Conservation (phyloP, 306 rosid genomes). For the Luffa aegyptiaca region DNA sequence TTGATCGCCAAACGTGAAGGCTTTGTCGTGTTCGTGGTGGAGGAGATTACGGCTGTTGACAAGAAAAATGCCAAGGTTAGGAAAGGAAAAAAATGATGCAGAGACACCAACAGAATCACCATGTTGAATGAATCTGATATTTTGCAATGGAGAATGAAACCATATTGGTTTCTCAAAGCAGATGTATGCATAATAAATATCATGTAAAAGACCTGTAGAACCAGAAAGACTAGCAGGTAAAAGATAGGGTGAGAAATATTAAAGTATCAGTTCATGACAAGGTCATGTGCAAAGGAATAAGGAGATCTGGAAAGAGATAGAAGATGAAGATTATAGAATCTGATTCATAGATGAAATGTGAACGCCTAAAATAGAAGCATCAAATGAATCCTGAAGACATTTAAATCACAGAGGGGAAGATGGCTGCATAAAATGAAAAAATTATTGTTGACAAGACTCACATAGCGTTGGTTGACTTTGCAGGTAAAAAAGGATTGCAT, state of each 20-base stretch:
- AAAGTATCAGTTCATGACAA: background rate
- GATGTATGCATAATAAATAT: background rate
- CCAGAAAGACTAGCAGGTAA: slow-evolving; percentile 9
- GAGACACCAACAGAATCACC: background rate
- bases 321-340: background rate
- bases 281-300: background rate
- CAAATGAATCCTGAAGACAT: background rate
- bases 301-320: background rate
- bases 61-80: background rate
- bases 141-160: background rate
- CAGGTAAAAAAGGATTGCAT: background rate
- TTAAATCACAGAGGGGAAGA: background rate
- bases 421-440: background rate
- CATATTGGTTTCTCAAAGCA: background rate
- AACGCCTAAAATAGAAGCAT: background rate
- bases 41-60: background rate
- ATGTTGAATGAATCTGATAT: background rate
- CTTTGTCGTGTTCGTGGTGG: background rate
- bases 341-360: background rate
- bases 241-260: background rate
- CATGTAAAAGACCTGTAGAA: slow-evolving; percentile 4
- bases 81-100: background rate
- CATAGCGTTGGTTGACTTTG: background rate
- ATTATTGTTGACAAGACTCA: background rate
- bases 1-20: background rate